Evolutionary conservation across 345 rosid species (phyloP), one percentile per base, ranked within the genome.

Genomic region (Eucalyptus brandiana): DNA sequence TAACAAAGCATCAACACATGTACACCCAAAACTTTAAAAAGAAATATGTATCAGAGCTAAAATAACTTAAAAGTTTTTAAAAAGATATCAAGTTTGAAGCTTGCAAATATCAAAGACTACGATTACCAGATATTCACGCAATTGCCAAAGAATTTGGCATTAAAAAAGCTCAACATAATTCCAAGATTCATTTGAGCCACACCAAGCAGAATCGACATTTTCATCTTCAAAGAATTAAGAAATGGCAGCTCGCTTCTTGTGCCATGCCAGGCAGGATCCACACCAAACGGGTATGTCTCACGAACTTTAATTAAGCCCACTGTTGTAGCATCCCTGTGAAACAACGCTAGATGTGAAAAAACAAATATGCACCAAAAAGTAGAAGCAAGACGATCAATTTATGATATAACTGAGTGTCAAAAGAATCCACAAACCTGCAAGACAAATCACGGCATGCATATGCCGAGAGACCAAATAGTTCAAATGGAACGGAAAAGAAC

Each of bases 111-210:
- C 60, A 87, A 62, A 72, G 53, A 40, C 86, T 87, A 89, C 83
- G 88, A 92, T 90, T 91, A 96, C 99, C 99, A 98, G 91, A 94
- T 34, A 87, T 98, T 98, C 86, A 98, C 26, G 80, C 93, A 81
- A 65, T 91, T 95, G 40, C 89, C 67, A 65, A 97, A 98, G 94
- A 96, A 98, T 87, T 50, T 87, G 88, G 99, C 99, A 93, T 98
- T 98, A 89, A 94, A 96, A 91, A 89, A 98, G 93, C 99, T 98
- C 95, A 97, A 89, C 76, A 98, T 90, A 90, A 97, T 96, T 89
- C 99, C 99, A 69, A 98, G 99, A 94, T 98, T 96, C 99, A 98
- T 98, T 91, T 97, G 99, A 87, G 97, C 91, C 90, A 98, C 99
- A 92, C 99, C 99, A 67, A 97, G 92, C 88, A 98, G 98, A 91